These are phyloP conservation scores for Pestalotiopsis sp. DNA, from an alignment of 2,329 filamentous ascomycete species.

Conservation along the genomic window DNA sequence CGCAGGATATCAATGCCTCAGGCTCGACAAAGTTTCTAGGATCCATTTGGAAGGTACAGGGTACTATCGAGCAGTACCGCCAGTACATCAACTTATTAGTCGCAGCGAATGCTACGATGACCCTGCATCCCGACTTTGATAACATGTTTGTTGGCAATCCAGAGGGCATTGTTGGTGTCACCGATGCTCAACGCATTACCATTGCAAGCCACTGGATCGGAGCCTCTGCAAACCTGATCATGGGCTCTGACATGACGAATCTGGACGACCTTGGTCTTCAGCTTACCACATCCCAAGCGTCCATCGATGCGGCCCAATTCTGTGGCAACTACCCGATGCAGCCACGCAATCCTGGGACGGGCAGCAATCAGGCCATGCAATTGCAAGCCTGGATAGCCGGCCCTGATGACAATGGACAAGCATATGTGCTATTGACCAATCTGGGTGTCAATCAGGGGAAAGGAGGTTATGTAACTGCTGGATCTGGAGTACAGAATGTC, in stretches of 20 bases:
- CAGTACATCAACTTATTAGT: constrained; percentile 26
- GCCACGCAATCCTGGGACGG: constrained; percentile 25
- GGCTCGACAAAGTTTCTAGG: constrained; percentile 24
- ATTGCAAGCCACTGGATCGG: constrained; percentile 33
- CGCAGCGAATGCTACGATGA: constrained; percentile 21
- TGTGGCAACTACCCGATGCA: constrained; percentile 28
- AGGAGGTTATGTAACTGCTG: constrained; percentile 24
- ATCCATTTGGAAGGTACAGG: constrained; percentile 25
- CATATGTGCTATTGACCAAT: constrained; percentile 28
- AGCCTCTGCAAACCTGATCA: constrained; percentile 30
- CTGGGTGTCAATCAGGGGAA: constrained; percentile 27
- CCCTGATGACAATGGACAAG: constrained; percentile 19
- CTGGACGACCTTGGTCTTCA: constrained; percentile 25
- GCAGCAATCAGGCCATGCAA: constrained; percentile 24
- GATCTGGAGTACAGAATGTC: constrained; percentile 24
- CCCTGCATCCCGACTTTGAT: constrained; percentile 31
- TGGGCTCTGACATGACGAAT: constrained; percentile 29
- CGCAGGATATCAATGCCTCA: constrained; percentile 30
- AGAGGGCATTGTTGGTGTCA: constrained; percentile 25
- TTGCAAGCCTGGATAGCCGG: constrained; percentile 32
- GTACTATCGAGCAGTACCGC: constrained; percentile 33
- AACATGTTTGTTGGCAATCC: constrained; percentile 29
- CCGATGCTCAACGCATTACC: constrained; percentile 26
- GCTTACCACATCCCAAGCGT: constrained; percentile 22
- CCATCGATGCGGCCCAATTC: constrained; percentile 24